Base-by-base conservation (phyloP, 208 protist species). In the Trypanosomatidae sp. region DNA sequence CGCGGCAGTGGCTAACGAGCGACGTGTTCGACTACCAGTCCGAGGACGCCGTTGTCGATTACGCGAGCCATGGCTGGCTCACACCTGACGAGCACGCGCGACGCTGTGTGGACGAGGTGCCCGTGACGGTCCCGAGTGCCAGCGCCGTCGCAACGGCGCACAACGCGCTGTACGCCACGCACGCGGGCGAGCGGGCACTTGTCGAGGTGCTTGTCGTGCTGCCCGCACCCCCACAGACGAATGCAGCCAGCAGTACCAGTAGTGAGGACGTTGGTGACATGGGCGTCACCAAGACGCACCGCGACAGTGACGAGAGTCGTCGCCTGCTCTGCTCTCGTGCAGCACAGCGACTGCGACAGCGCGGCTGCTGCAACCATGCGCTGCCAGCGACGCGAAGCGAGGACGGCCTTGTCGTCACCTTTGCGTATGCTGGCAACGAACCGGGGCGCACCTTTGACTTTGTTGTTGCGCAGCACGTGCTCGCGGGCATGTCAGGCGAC, bases 1-100 rank as follows among this genome's bases (percentile, higher is more conserved):
- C 44, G 16, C 43, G 46, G 19, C 42, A 66, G 15, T 94, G 82
- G 83, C 59, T 88, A 18, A 35, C 51, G 3, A 88, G 91, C 49
- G 87, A 92, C 50, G 19, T 46, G 20, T 95, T 91, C 65, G 87
- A 95, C 47, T 95, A 92, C 60, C 87, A 95, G 42, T 66, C 57
- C 4, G 82, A 95, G 45, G 67, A 92, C 45, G 40, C 37, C 10
- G 43, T 23, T 15, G 56, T 92, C n/a, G 62, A 90, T 35, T 95
- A 83, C 53, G 55, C 33, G 13, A 33, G 33, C 7, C 32, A 77
- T 26, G 61, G 54, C 0, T 77, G 76, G 61, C 33, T 53, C 26
- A 20, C 33, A 13, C 87, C 87, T 13, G 56, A 56, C 37, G 45
- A 50, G 8, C 53, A 92, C 53, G 71, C 71, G 15, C 39, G 41